Evolutionary conservation across 805 yeast species (phyloP).

Genomic region (Clavispora phyllophila): DNA sequence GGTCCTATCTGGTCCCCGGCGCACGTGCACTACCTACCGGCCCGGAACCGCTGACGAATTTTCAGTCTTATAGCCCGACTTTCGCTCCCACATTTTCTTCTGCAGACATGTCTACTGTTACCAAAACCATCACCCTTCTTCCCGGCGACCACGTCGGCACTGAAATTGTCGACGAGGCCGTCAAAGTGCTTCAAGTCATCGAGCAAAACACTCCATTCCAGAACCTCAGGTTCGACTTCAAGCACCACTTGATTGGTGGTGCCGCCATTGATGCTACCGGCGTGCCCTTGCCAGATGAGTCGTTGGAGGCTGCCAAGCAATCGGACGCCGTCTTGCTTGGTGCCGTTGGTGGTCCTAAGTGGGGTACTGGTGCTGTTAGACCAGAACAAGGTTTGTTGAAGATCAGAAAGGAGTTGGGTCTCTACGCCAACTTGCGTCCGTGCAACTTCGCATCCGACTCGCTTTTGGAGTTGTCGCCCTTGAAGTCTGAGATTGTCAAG

Average conservation of each 20-base stretch:
- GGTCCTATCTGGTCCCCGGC: too few relatives aligned
- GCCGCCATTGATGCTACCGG: conserved; percentile 98
- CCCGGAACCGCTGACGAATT: conserved; percentile 4
- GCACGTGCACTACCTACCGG: too few relatives aligned
- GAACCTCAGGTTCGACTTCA: conserved; percentile 61
- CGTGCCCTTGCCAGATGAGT: conserved; percentile 78
- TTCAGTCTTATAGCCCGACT: neutral
- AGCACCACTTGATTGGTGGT: conserved; percentile 90
- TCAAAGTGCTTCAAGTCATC: conserved; percentile 83
- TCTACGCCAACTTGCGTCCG: conserved; percentile 96
- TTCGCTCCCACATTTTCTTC: neutral
- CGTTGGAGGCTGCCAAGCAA: conserved; percentile 74
- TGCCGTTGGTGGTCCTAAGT: conserved; percentile 98
- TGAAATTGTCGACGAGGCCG: conserved; percentile 85
- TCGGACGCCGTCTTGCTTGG: conserved; percentile 96
- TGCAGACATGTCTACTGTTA: conserved; percentile 10
- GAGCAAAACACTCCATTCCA: conserved; percentile 41
- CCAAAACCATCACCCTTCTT: conserved; percentile 74
- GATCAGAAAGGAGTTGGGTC: conserved; percentile 88
- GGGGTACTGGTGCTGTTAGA: conserved; percentile 96
- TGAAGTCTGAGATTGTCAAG: conserved; percentile 74
- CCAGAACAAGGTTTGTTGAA: conserved; percentile 96
- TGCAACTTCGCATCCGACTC: conserved; percentile 88
- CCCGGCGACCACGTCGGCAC: conserved; percentile 98
- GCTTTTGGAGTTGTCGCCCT: conserved; percentile 80